Base-by-base conservation (phyloP, 768 basidiomycete species). In the Cystoderma amianthinum region DNA sequence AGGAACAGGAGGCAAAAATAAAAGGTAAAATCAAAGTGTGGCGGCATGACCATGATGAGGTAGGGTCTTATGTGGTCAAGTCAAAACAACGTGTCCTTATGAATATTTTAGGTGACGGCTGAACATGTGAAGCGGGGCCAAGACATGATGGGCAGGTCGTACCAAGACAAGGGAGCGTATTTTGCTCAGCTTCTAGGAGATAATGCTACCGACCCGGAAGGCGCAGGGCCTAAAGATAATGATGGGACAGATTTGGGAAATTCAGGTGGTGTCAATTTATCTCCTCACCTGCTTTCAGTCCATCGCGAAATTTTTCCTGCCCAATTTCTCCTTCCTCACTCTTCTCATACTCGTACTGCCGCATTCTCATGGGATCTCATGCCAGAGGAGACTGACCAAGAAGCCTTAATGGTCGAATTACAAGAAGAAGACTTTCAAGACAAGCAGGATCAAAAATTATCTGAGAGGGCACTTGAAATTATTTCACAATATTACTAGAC, bases 11-110 rank as follows among this genome's bases (percentile, higher is more conserved):
- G 48, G 56, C 64, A 40, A 58, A 61, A 22, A 53, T 81, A 51
- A 85, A 85, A 58, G 62, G 64, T 30, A 69, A 71, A 15, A 74
- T 74, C 36, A 82, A 74, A 49, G 79, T 68, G 5, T 87, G 84
- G 80, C 63, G 69, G 36, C 63, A 64, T 10, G 58, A 57, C 34
- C 64, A 66, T 21, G 63, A 72, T 49, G 74, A 77, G 53, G 63
- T 64, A 28, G 30, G 51, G 45, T 19, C 36, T 2, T 44, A 33
- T 37, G 32, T 16, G 39, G n/a, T n/a, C n/a, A n/a, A n/a, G n/a
- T n/a, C n/a, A n/a, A n/a, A n/a, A n/a, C n/a, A n/a, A n/a, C n/a
- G n/a, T 20, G 34, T 11, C 21, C 5, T 21, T 23, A 17, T n/a
- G 17, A 25, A 7, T 42, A 43, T 45, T 20, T 12, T 44, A 81